Conservation (phyloP, 257 asterid genomes). For the Gentiana dahurica region DNA sequence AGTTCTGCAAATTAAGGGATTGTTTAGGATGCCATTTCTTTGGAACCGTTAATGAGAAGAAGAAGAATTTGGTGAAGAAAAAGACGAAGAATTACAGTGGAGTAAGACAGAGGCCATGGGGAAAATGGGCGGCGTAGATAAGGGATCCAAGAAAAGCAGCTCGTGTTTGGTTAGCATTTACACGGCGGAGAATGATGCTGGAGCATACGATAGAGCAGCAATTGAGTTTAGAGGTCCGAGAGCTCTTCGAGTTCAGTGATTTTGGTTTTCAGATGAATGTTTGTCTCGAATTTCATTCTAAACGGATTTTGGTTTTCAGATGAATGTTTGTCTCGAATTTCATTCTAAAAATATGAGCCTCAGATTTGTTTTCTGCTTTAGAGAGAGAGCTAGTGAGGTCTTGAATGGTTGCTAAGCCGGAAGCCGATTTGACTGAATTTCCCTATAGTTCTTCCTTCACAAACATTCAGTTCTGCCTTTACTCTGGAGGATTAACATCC, state of each 20-base stretch:
- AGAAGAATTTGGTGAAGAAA: too few relatives aligned
- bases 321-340: constrained; percentile 41
- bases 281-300: constrained; percentile 58
- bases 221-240: constrained; percentile 39
- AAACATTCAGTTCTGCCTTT: too few relatives aligned
- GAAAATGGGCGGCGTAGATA: constrained; percentile 58
- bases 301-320: constrained; percentile 39
- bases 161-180: constrained; percentile 50
- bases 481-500: too few relatives aligned
- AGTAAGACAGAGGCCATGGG: constrained; percentile 53
- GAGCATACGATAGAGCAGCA: constrained; percentile 51
- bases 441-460: constrained; percentile 50
- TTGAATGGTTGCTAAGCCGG: constrained; percentile 43
- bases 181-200: constrained; percentile 40
- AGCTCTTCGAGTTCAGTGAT: constrained; percentile 59
- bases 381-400: constrained; percentile 36
- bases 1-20: too few relatives aligned
- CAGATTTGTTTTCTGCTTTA: constrained; percentile 54
- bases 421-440: constrained; percentile 39
- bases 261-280: constrained; percentile 35
- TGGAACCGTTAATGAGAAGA: too few relatives aligned
- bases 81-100: constrained; percentile 24
- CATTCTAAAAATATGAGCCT: constrained; percentile 43
- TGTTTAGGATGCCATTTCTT: too few relatives aligned
- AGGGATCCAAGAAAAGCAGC: constrained; percentile 47